A percentile compares a stretch with the other conserved stretches of the same genome.
Conservation (phyloP, 1,284 basidiomycete species). For the Moesziomyces antarcticus region DNA sequence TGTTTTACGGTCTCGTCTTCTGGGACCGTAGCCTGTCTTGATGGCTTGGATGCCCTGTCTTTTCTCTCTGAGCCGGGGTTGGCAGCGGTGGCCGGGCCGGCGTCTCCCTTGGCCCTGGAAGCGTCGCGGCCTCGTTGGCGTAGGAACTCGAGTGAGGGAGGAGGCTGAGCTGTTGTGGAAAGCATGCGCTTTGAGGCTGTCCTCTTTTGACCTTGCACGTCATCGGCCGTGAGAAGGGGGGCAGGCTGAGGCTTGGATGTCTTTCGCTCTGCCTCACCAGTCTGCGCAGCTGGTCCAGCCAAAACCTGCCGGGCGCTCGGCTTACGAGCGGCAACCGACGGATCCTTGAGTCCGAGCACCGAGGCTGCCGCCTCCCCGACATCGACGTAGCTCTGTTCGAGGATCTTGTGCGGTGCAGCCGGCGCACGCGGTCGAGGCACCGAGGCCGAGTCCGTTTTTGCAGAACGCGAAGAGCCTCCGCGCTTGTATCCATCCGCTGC, state of each 20-base stretch:
- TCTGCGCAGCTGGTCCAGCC: background rate
- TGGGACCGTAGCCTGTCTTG: background rate
- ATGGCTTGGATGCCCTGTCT: background rate
- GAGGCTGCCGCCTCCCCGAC: constrained; percentile 50
- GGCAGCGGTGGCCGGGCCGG: background rate
- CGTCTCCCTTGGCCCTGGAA: constrained; percentile 1
- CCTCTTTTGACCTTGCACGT: constrained; percentile 15
- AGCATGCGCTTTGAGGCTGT: background rate
- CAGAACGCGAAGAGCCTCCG: constrained; percentile 2
- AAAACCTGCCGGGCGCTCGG: background rate
- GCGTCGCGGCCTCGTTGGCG: constrained; percentile 39
- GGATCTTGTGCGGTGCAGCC: constrained; percentile 10
- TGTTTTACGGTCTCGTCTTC: background rate
- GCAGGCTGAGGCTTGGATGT: background rate
- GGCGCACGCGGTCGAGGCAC: background rate
- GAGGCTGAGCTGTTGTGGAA: constrained; percentile 8
- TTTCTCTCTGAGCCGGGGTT: background rate
- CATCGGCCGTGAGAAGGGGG: constrained; percentile 1
- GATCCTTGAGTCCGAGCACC: constrained; percentile 42
- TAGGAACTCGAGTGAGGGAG: constrained; percentile 42
- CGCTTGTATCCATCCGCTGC: constrained; percentile 34
- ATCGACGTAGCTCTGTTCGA: constrained; percentile 58
- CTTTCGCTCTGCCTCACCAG: background rate
- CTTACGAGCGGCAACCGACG: constrained; percentile 5
- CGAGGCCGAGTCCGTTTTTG: constrained; percentile 4